Evolutionary conservation across 306 rosid species (phyloP), one percentile per base, ranked within the genome.

Genomic region (Ormosia emarginata): DNA sequence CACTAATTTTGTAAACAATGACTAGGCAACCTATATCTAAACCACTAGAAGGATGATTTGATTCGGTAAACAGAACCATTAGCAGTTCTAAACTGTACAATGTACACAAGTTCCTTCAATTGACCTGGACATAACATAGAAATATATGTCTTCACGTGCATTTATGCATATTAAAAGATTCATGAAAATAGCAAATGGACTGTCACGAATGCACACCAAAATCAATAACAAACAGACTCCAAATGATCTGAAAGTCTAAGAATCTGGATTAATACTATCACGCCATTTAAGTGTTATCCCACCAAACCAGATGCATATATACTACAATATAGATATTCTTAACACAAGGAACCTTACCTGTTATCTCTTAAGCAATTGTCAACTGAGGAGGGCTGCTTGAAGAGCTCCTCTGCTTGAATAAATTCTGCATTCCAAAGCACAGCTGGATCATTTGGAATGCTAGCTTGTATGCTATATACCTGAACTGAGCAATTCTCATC

Each of bases 321-420:
- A 15, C 83, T 14, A 39, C 24, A 24, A 24, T 13, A 57, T 18
- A 40, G 55, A 67, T 14, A 83, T 56, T 70, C 79, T 43, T 3
- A 58, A 80, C 30, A 12, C 24, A 34, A 9, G 68, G 79, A 66
- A 50, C 44, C 68, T 24, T 52, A 91, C 98, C 99, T 88, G 90
- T 93, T 93, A 82, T 96, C 99, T 87, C 98, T 90, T 85, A 93
- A 85, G 85, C 98, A 96, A 86, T 96, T 96, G 83, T 83, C 92
- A 61, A 71, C 85, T 5, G 85, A 55, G 78, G 77, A 74, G 32
- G 97, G 94, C 90, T 96, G 94, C 92, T 83, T 92, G 84, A 90
- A 92, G 71, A 96, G 94, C 81, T 92, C 97, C 67, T 96, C 97
- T 46, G 98, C 96, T 91, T 96, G 99, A 79, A 96, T 82, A 87